These are phyloP conservation scores for Rhodotorula diobovata DNA, from an alignment of 768 basidiomycete species.

Conservation along the genomic window DNA sequence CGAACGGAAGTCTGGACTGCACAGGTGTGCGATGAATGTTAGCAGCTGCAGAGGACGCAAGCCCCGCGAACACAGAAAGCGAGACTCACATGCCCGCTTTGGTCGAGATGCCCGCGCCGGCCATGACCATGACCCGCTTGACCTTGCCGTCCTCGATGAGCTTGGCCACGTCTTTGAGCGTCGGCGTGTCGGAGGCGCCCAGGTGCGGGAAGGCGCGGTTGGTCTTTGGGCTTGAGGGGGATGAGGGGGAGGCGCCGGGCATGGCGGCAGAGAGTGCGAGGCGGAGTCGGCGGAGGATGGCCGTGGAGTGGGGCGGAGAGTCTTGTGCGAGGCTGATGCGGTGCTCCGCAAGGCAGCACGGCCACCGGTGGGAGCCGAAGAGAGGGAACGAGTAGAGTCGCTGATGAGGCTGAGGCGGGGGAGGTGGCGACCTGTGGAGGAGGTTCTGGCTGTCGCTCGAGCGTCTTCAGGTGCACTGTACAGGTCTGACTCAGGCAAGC, in stretches of 20 bases:
- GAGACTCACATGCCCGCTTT: conserved; percentile 55
- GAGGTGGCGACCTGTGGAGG: no score
- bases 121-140: conserved; percentile 35
- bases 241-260: background rate
- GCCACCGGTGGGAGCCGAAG: no score
- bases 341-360: no score
- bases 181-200: background rate
- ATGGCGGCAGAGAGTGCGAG: background rate
- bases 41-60: background rate
- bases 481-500: no score
- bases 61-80: background rate
- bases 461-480: no score
- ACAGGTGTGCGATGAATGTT: background rate
- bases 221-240: background rate
- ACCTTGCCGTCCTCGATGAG: conserved; percentile 38
- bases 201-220: conserved; percentile 24
- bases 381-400: no score
- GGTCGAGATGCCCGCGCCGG: conserved; percentile 63
- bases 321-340: no score
- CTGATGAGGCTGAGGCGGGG: no score
- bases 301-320: no score
- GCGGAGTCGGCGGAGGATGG: background rate
- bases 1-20: conserved; percentile 73
- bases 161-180: conserved; percentile 38
- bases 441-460: no score